Evolutionary conservation across 2,329 filamentous ascomycete species (phyloP), one percentile per base, ranked within the genome.

Genomic region (Pseudogymnoascus sp.): DNA sequence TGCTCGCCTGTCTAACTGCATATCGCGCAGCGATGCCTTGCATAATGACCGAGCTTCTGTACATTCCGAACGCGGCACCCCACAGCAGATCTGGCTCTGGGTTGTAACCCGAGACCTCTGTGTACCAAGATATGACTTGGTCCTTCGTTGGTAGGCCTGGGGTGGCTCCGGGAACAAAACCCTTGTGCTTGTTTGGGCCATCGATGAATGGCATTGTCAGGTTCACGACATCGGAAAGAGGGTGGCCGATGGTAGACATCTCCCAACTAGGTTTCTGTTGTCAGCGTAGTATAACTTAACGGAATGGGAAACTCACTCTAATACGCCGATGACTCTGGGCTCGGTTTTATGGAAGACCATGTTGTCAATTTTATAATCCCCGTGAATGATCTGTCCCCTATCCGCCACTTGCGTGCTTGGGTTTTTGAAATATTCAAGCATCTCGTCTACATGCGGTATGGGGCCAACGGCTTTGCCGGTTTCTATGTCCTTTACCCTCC

Each of bases 161-260:
- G 77, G 52, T 84, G 82, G 3, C 85, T 82, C 81, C 21, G 67
- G 23, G 72, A 78, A 68, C 73, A 71, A 5, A 77, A 76, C 6
- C 75, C 75, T 58, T 69, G 67, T 45, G 75, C 67, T 40, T 75
- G 75, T 61, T 75, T 72, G 77, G 66, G 70, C 73, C 66, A 65
- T 71, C 68, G 63, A 65, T 67, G 68, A 78, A 83, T 7, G 81
- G 81, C 6, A 78, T 79, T 25, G 87, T 75, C 16, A 97, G 80
- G 76, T 97, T 97, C 74, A 88, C 87, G 41, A 97, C 79, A 73
- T 99, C 95, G 5, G 90, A 93, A 21, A 97, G 83, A 1, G 95
- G 95, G 74, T 99, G 93, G n/a, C 95, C 95, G 62, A 97, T 88
- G 0, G 95, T 97, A 37, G 91, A 92, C 91, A 99, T 96, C 79